Base-by-base conservation (phyloP, 23 red algal species). In the Gracilaria gracilis region DNA sequence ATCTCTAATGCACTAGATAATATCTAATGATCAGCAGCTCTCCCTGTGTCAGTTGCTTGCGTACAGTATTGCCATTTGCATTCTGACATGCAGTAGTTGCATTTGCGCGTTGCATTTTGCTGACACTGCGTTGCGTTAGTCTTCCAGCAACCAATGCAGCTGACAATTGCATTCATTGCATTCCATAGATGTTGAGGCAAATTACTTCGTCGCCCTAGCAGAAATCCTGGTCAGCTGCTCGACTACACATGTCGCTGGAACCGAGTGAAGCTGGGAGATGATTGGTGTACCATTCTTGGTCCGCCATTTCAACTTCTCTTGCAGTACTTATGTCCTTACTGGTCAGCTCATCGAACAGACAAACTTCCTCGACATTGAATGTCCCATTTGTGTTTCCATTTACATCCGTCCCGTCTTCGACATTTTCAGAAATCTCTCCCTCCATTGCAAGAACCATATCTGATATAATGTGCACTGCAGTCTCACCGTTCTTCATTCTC, bases 401-500 rank as follows among this genome's bases (percentile, higher is more conserved):
- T n/a, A n/a, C 42, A 70, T 25, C 12, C 4, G 65, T 16, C 4
- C 65, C 27, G 65, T 70, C 13, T 4, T 70, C 13, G 9, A 35
- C 65, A 38, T 70, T 25, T 9, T 70, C 14, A 9, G 65, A 70
- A 25, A 4, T 33, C 4, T 16, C 25, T 25, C 65, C 65, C 34
- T 70, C 70, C 70, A 89, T 74, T 61, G 55, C 70, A 17, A 61
- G 15, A 31, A 90, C 70, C 17, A 90, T 2, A 20, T 81, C 39
- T 7, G 54, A 80, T 0, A 90, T 32, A 58, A 80, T 38, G 20
- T 79, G 71, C 4, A 80, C 8, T 38, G 75, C 54, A 24, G 73
- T 80, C 40, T 79, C 72, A 2, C 72, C 47, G 25, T 39, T 24
- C 14, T 3, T 31, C 11, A 90, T 20, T 6, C 73, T 29, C 21